These are phyloP conservation scores for Leishmania arabica DNA, from an alignment of 208 protist genomes.

Conservation along the genomic window DNA sequence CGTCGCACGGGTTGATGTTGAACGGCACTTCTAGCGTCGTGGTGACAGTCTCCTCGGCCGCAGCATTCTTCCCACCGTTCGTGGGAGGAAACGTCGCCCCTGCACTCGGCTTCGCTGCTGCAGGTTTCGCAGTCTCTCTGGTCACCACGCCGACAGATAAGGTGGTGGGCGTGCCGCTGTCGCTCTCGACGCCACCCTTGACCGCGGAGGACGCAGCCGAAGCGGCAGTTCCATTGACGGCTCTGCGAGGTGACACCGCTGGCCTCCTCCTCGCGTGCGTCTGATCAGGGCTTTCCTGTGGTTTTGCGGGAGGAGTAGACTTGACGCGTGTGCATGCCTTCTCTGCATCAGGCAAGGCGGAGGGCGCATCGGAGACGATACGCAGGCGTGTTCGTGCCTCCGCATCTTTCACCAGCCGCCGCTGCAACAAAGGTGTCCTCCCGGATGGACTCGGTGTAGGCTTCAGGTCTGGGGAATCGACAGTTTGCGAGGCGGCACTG, in stretches of 20 bases:
- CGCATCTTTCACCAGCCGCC: neutral
- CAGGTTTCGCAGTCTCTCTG: neutral
- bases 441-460: neutral
- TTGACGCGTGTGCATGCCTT: too few species aligned
- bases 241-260: neutral
- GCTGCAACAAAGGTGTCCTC: neutral
- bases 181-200: neutral
- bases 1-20: neutral
- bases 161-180: neutral
- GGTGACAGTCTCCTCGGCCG: neutral
- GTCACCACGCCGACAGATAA: neutral
- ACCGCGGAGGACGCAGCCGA: neutral
- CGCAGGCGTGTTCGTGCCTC: neutral
- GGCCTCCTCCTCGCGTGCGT: neutral
- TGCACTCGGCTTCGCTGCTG: neutral
- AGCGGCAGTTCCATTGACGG: neutral
- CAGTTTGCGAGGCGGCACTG: neutral
- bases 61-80: neutral
- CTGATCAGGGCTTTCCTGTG: neutral
- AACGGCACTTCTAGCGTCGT: too few species aligned
- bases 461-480: neutral
- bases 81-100: neutral
- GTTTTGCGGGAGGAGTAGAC: neutral
- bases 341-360: neutral
- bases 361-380: neutral